Evolutionary conservation across 2,329 filamentous ascomycete genomes (phyloP).

Genomic region (Fusarium nodosum): DNA sequence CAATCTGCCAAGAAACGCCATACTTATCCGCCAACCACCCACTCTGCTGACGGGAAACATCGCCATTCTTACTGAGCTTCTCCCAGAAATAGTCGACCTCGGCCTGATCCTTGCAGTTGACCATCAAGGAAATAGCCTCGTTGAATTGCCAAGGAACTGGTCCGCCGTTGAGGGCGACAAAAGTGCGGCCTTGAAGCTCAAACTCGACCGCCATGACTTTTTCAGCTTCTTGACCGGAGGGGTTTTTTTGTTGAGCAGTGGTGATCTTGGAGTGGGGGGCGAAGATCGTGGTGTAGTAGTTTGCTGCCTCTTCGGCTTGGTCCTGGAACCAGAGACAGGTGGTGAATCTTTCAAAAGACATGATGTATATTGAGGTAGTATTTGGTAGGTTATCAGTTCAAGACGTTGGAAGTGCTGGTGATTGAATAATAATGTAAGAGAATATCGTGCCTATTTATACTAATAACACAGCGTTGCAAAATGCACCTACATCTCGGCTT

Average conservation of each 20-base stretch:
- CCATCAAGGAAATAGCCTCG: constrained; percentile 59
- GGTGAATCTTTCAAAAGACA: constrained; percentile 47
- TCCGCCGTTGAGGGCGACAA: constrained; percentile 61
- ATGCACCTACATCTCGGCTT: constrained; percentile 16
- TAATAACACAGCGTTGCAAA: not conserved
- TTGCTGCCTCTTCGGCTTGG: constrained; percentile 59
- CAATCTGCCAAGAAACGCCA: constrained; percentile 63
- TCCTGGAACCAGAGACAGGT: constrained; percentile 59
- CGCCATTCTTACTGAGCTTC: constrained; percentile 58
- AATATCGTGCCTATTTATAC: not conserved
- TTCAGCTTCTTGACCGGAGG: constrained; percentile 51
- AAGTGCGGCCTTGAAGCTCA: constrained; percentile 56
- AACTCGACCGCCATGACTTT: constrained; percentile 56
- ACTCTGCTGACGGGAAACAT: constrained; percentile 56
- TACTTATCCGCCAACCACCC: constrained; percentile 63
- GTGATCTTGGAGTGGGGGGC: constrained; percentile 55
- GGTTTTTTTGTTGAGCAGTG: constrained; percentile 51
- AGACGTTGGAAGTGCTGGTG: not conserved
- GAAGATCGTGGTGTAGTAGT: constrained; percentile 59
- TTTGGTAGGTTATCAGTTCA: not conserved
- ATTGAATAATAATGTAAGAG: not conserved
- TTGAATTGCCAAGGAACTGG: constrained; percentile 56
- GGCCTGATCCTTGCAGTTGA: constrained; percentile 60
- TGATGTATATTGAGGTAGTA: constrained; percentile 9
- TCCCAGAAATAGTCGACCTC: constrained; percentile 64